These are phyloP conservation scores for sorghum (Sorghum bicolor) DNA, from an alignment of 176 grass and related monocot genomes.

Conservation along the genomic window Sorghum_bicolor_NCBIv3 NC_012870.2:3255501-3256000, in stretches of 20 bases:
- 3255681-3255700: neutral
- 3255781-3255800: neutral
- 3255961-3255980: neutral
- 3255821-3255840: neutral
- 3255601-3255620: neutral
- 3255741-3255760: neutral
- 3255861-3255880: neutral
- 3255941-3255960: neutral
- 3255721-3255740: neutral
- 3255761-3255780: neutral
- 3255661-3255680: neutral
- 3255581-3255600: neutral
- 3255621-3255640: slow-evolving; percentile 16
- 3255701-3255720: slow-evolving; percentile 14
- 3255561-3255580: neutral
- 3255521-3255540: neutral
- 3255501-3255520: neutral
- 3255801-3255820: neutral
- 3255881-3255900: neutral
- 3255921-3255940: slow-evolving; percentile 3
- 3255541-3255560: neutral
- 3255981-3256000: neutral
- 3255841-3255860: neutral
- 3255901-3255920: neutral
- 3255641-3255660: slow-evolving; percentile 5